A percentile compares a stretch with the other conserved stretches of the same genome.
These are phyloP conservation scores for Murraya koenigii DNA, from an alignment of 345 rosid genomes.

Conservation along the genomic window DNA sequence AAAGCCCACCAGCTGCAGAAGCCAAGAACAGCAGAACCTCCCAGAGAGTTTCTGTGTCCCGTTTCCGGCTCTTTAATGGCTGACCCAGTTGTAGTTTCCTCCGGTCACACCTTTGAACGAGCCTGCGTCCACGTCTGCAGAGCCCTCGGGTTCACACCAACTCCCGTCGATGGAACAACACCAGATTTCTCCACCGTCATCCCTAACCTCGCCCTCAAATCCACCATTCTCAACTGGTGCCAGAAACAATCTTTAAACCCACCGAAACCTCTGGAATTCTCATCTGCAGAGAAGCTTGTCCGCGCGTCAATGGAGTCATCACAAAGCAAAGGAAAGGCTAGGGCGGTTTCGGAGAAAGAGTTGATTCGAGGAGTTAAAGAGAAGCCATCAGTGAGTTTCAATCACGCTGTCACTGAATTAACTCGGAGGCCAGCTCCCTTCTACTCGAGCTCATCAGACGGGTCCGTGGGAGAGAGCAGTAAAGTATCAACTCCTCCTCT, in stretches of 20 bases:
- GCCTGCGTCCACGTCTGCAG: slow-evolving; percentile 63
- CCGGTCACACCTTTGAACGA: slow-evolving; percentile 87
- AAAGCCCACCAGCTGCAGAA: slow-evolving; percentile 10
- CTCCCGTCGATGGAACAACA: slow-evolving; percentile 20
- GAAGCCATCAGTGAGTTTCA: slow-evolving; percentile 32
- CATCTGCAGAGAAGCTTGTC: slow-evolving; percentile 51
- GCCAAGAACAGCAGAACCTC: slow-evolving; percentile 24
- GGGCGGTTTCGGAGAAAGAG: slow-evolving; percentile 24
- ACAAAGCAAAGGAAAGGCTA: neutral
- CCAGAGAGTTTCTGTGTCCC: slow-evolving; percentile 71
- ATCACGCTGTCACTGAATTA: slow-evolving; percentile 48
- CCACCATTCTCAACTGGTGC: slow-evolving; percentile 75
- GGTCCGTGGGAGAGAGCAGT: slow-evolving; percentile 25
- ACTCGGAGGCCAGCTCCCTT: slow-evolving; percentile 36
- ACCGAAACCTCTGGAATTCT: slow-evolving; percentile 49
- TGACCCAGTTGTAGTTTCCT: slow-evolving; percentile 84
- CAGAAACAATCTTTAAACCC: slow-evolving; percentile 33
- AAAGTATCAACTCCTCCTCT: slow-evolving; percentile 34
- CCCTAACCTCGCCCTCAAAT: slow-evolving; percentile 79
- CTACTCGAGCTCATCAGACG: slow-evolving; percentile 58
- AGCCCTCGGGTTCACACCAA: slow-evolving; percentile 47
- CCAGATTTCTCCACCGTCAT: slow-evolving; percentile 75
- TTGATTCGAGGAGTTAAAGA: slow-evolving; percentile 34
- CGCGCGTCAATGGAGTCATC: slow-evolving; percentile 31
- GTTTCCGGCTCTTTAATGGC: slow-evolving; percentile 71